These are phyloP conservation scores for Vigna mungo DNA, from an alignment of 306 rosid genomes.

Conservation along the genomic window DNA sequence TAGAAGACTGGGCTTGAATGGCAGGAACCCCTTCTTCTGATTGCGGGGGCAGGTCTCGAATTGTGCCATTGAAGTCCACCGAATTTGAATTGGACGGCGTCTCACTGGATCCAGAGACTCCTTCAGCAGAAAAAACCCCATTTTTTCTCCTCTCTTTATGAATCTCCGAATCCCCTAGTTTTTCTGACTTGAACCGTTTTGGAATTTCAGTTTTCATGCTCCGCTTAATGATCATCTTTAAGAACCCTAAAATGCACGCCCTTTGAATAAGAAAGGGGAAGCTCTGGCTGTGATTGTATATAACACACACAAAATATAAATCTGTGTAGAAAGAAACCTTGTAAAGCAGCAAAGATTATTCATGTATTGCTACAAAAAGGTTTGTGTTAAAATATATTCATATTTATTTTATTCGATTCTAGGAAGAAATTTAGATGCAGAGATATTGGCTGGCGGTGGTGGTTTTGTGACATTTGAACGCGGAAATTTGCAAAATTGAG, in stretches of 20 bases:
- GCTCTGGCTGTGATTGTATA: not conserved
- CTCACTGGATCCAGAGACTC: slow-evolving; percentile 44
- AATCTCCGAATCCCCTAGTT: slow-evolving; percentile 33
- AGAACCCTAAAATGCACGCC: slow-evolving; percentile 51
- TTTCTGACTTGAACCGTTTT: slow-evolving; percentile 68
- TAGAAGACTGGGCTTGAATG: slow-evolving; percentile 55
- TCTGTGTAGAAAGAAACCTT: not conserved
- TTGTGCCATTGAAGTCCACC: slow-evolving; percentile 38
- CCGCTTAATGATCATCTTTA: slow-evolving; percentile 66
- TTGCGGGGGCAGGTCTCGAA: slow-evolving; percentile 20
- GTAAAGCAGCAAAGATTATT: not conserved
- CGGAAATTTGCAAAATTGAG: not conserved
- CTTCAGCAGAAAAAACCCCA: slow-evolving; percentile 43
- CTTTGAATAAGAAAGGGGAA: not conserved
- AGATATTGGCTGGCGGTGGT: not conserved
- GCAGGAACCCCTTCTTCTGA: not conserved
- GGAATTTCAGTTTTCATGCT: slow-evolving; percentile 62
- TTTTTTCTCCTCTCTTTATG: slow-evolving; percentile 58
- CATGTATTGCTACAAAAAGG: not conserved
- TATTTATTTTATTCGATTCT: not conserved
- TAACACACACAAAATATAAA: not conserved
- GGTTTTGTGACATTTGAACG: not conserved
- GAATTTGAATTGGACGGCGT: slow-evolving; percentile 50
- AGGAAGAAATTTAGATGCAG: not conserved
- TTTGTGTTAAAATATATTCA: too few relatives aligned